Evolutionary conservation across 202 grass and related monocot genomes (phyloP).

Genomic region (Hordeum pubiflorum): DNA sequence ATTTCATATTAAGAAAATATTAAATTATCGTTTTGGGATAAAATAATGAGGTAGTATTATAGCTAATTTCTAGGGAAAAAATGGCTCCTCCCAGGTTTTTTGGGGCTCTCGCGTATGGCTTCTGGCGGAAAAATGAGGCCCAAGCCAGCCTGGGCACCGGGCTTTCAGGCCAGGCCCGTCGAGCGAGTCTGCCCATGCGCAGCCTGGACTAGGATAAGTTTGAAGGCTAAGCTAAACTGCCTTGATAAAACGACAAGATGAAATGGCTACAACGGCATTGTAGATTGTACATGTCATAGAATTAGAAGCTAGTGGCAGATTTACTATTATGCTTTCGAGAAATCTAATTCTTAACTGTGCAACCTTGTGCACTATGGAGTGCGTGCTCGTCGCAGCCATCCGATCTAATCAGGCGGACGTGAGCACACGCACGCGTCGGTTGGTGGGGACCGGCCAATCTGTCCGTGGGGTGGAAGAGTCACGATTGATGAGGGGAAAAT

Average conservation of each 20-base stretch:
- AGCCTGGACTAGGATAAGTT: not conserved
- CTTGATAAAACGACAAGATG: not conserved
- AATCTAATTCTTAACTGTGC: not conserved
- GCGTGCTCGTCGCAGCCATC: not conserved
- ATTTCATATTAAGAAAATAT: no score
- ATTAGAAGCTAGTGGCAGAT: not conserved
- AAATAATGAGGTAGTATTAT: no score
- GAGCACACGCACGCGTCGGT: not conserved
- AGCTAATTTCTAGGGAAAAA: no score
- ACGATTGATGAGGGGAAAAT: not conserved
- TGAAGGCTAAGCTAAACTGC: not conserved
- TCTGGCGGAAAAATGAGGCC: not conserved
- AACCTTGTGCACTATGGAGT: not conserved
- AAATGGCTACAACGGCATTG: not conserved
- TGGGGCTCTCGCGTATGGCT: not conserved
- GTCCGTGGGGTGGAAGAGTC: not conserved
- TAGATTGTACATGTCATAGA: not conserved
- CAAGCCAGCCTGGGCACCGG: not conserved
- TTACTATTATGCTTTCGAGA: not conserved
- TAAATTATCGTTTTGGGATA: no score
- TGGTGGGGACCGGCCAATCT: not conserved
- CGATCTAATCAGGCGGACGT: not conserved
- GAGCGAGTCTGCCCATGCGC: not conserved
- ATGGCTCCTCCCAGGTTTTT: not conserved
- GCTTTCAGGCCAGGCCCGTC: not conserved